phyloP scores from a whole-genome alignment of 2,329 filamentous ascomycete genomes.

The Exophiala dermatitidis region DNA sequence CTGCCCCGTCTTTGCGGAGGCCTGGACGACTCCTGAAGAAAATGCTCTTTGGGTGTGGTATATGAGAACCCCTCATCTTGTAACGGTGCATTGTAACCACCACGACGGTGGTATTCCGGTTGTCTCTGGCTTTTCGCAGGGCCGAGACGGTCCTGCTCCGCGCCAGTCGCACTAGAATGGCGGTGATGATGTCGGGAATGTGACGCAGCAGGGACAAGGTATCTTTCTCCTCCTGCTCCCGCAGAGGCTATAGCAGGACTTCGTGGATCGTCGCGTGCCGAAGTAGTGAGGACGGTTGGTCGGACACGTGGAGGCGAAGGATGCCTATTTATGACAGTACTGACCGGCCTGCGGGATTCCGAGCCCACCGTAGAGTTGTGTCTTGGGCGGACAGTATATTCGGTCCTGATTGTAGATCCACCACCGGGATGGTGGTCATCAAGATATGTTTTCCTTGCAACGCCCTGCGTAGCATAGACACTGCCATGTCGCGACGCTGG shows the following conservation, averaged over 20 bases:
- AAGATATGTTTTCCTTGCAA: conserved; percentile 22
- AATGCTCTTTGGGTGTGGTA: conserved; percentile 42
- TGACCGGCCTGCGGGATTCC: conserved; percentile 24
- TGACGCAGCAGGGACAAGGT: conserved; percentile 21
- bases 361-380: conserved; percentile 22
- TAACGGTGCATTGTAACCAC: conserved; percentile 20
- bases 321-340: conserved; percentile 15
- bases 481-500: conserved; percentile 15
- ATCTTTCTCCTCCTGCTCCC: conserved; percentile 17
- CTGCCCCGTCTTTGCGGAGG: conserved; percentile 30
- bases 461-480: conserved; percentile 22
- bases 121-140: conserved; percentile 11
- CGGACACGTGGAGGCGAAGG: conserved; percentile 24
- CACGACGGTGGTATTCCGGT: conserved; percentile 22
- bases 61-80: conserved; percentile 37
- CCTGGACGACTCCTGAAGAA: conserved; percentile 36
- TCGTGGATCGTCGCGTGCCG: conserved; percentile 17
- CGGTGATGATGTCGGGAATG: conserved; percentile 20
- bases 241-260: conserved; percentile 9
- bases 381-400: conserved; percentile 26
- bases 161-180: conserved; percentile 24
- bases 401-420: conserved; percentile 21
- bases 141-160: conserved; percentile 20
- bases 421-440: conserved; percentile 20
- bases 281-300: conserved; percentile 21